Conservation (phyloP, 1,139 yeast genomes). For the Suhomyces guaymorum region DNA sequence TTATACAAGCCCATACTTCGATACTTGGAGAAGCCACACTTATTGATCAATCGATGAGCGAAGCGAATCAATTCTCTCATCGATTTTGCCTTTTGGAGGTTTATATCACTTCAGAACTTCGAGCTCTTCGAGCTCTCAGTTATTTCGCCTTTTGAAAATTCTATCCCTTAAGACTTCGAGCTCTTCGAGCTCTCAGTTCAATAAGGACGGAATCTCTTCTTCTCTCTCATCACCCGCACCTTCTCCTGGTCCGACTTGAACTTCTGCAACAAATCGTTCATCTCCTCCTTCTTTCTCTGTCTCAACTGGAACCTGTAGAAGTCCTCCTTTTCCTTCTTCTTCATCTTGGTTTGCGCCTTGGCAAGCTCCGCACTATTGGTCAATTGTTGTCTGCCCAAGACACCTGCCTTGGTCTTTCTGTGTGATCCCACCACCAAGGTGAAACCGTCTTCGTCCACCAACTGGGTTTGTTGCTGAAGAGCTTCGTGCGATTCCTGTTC, state of each 20-base stretch:
- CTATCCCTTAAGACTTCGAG: not conserved
- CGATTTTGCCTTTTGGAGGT: too few species aligned
- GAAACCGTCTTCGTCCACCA: slow-evolving; percentile 92
- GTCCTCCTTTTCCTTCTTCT: slow-evolving; percentile 83
- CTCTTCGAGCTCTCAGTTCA: too few species aligned
- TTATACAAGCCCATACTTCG: too few species aligned
- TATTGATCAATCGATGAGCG: too few species aligned
- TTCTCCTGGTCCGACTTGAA: slow-evolving; percentile 90
- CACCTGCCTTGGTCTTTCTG: slow-evolving; percentile 73
- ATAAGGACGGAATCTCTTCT: slow-evolving; percentile 84
- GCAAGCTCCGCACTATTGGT: slow-evolving; percentile 46
- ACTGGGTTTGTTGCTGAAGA: slow-evolving; percentile 52
- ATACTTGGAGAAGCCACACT: too few species aligned
- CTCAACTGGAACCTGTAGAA: slow-evolving; percentile 96
- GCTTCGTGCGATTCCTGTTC: slow-evolving; percentile 68
- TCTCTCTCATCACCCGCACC: slow-evolving; percentile 74
- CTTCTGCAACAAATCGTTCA: slow-evolving; percentile 79
- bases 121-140: too few species aligned
- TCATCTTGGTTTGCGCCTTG: slow-evolving; percentile 53
- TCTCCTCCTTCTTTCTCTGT: slow-evolving; percentile 88
- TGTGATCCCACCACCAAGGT: slow-evolving; percentile 86
- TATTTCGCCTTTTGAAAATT: not conserved
- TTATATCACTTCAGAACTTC: too few species aligned
- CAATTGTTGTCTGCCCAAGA: slow-evolving; percentile 55
- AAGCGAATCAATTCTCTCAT: too few species aligned